Conservation (phyloP, 2,329 filamentous ascomycete species). For the Boeremia lycopersici region DNA sequence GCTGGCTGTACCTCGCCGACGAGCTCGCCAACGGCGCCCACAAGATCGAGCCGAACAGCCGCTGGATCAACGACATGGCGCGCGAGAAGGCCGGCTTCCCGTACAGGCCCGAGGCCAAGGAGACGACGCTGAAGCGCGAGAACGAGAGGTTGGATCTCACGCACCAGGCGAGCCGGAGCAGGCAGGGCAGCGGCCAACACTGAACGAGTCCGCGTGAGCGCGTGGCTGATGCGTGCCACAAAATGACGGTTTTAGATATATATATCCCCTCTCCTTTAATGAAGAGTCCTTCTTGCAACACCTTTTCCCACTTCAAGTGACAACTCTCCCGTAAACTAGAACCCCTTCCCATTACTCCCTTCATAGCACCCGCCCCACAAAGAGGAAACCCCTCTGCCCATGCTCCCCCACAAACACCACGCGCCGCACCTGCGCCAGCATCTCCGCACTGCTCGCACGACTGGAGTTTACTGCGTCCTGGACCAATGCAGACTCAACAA, state of each 20-base stretch:
- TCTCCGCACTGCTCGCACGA: constrained; percentile 34
- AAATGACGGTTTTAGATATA: no score
- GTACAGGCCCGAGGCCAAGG: constrained; percentile 63
- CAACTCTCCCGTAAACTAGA: no score
- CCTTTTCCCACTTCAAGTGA: no score
- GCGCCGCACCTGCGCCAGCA: constrained; percentile 33
- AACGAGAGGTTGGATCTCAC: constrained; percentile 12
- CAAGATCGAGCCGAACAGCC: constrained; percentile 62
- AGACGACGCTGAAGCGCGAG: constrained; percentile 14
- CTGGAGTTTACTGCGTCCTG: no score
- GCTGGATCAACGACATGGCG: constrained; percentile 78
- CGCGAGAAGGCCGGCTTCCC: constrained; percentile 66
- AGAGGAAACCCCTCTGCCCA: neutral
- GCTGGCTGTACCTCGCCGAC: constrained; percentile 78
- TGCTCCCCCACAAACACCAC: constrained; percentile 32
- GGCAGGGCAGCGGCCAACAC: neutral
- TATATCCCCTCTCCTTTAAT: no score
- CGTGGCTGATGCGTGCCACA: no score
- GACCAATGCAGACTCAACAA: no score
- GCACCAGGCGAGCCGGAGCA: constrained; percentile 5
- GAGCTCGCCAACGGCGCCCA: constrained; percentile 66
- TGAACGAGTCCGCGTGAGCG: neutral
- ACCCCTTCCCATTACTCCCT: no score
- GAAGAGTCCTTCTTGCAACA: no score
- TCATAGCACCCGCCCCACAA: no score